Evolutionary conservation across 257 asterid genomes (phyloP), one percentile per base, ranked within the genome.

Genomic region (Gynochthodes officinalis): DNA sequence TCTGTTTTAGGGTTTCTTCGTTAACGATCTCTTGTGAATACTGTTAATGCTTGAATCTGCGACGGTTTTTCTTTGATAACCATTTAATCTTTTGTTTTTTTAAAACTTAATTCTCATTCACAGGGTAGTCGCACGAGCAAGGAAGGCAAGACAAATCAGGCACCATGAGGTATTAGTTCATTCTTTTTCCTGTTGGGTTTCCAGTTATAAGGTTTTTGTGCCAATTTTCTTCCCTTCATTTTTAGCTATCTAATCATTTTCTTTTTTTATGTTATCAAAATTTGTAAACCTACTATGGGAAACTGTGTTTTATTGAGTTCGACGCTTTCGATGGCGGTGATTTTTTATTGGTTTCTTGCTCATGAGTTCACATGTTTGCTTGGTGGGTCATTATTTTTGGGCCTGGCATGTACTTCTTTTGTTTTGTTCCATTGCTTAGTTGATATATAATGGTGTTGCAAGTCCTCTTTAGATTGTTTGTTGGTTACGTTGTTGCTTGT

Each of bases 141-240:
- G 48, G 52, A 65, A 66, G 72, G 27, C 46, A 7, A 67, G 49
- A 23, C 18, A 37, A 35, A 57, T 57, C 73, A 54, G 15, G 35
- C 63, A 59, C 69, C 73, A 77, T 77, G 81, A 77, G 81, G 81
- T 77, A 53, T 60, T 12, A 5, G 1, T 25, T 30, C 5, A 2
- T 23, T 25, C 5, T n/a, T 7, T 52, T 10, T 59, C 35, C 1
- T 1, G 10, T 16, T 43, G 4, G 23, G 18, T 39, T 7, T 23
- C n/a, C 9, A 8, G 27, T 7, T 50, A 4, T 6, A 23, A 14
- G 16, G 7, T 32, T 23, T 19, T 8, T 4, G 1, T 53, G 0
- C 48, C 35, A 2, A 0, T 19, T 30, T 30, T 52, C n/a, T n/a
- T n/a, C n/a, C n/a, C n/a, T n/a, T n/a, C n/a, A n/a, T n/a, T n/a